Percentiles rank a stretch among this genome's conserved stretches.
Evolutionary conservation across 2,329 filamentous ascomycete species (phyloP).

Genomic region (Monilinia laxa): DNA sequence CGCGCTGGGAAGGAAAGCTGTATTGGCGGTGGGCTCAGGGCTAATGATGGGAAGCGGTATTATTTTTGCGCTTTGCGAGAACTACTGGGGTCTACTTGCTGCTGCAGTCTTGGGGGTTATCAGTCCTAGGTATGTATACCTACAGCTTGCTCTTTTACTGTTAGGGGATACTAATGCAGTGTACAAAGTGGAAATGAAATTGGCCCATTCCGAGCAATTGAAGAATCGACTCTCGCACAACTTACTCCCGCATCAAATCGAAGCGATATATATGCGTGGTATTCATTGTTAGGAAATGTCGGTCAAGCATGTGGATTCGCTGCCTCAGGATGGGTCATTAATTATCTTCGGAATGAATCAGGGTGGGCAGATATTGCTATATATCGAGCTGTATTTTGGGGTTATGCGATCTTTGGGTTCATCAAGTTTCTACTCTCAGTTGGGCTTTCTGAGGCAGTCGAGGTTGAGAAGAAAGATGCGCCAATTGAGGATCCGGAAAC

Average conservation of each 20-base stretch:
- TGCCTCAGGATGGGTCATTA: slow-evolving; percentile 58
- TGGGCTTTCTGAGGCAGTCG: slow-evolving; percentile 46
- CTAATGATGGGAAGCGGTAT: slow-evolving; percentile 58
- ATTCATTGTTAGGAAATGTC: slow-evolving; percentile 56
- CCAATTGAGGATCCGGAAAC: slow-evolving; percentile 38
- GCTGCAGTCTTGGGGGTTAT: slow-evolving; percentile 63
- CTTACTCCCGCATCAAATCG: slow-evolving; percentile 49
- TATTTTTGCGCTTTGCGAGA: slow-evolving; percentile 52
- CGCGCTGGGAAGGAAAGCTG: slow-evolving; percentile 52
- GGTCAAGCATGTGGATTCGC: slow-evolving; percentile 62
- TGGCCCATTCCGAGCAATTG: slow-evolving; percentile 61
- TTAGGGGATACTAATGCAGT: slow-evolving; percentile 21
- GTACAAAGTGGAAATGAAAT: slow-evolving; percentile 59
- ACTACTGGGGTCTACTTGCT: slow-evolving; percentile 58
- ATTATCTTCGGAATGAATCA: slow-evolving; percentile 46
- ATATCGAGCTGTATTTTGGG: slow-evolving; percentile 57
- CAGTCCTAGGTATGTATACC: slow-evolving; percentile 49
- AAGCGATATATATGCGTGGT: slow-evolving; percentile 62
- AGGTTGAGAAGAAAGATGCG: slow-evolving; percentile 42
- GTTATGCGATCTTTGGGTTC: slow-evolving; percentile 56
- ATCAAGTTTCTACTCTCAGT: slow-evolving; percentile 56
- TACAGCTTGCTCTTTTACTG: not conserved
- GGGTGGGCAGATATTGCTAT: slow-evolving; percentile 49
- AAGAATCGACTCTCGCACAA: slow-evolving; percentile 60
- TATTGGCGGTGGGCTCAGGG: slow-evolving; percentile 54